Base-by-base conservation (phyloP, 495 filamentous ascomycete genomes). In the Margaritispora aquatica region DNA sequence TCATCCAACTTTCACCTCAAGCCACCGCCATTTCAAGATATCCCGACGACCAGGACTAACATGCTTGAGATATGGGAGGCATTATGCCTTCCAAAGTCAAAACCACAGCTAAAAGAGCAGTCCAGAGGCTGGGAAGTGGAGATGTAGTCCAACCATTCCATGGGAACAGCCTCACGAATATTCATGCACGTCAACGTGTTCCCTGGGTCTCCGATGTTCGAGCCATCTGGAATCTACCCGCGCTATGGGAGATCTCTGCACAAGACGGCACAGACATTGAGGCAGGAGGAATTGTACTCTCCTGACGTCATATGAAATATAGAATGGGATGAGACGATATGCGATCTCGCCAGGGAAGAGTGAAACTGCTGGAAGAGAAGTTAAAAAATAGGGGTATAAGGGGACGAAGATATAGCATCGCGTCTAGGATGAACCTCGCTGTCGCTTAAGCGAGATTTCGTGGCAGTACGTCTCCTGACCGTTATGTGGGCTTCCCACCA, bases 131-230 rank as follows among this genome's bases (percentile, higher is more conserved):
- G 58, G 58, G 5, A 48, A 2, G 19, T 46, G 22, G 50, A 21
- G n/a, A 27, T 29, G 8, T 0, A 44, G 34, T 21, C 1, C 23
- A 36, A 29, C 34, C 26, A n/a, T 26, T 36, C 1, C 10, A 21
- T 49, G 46, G 58, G 59, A 26, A 46, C 51, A 55, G 26, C 59
- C 41, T 53, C 8, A 41, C 52, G 41, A 11, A 61, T 36, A 55
- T 61, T 46, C 34, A 61, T 56, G 52, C 52, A 61, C 8, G 53
- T 31, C 51, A 23, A 48, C 59, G 59, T 55, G 59, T 38, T 51
- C 19, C 34, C 49, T 19, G 38, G 57, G 36, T 7, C 19, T 19
- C 26, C 34, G 22, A 47, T 52, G 49, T 44, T 36, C 24, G 21
- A 50, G 47, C 21, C 47, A 26, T 50, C n/a, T n/a, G n/a, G n/a